Evolutionary conservation across 257 asterid genomes (phyloP), one percentile per base, ranked within the genome.

Genomic region (Paraleonurus japonicus): DNA sequence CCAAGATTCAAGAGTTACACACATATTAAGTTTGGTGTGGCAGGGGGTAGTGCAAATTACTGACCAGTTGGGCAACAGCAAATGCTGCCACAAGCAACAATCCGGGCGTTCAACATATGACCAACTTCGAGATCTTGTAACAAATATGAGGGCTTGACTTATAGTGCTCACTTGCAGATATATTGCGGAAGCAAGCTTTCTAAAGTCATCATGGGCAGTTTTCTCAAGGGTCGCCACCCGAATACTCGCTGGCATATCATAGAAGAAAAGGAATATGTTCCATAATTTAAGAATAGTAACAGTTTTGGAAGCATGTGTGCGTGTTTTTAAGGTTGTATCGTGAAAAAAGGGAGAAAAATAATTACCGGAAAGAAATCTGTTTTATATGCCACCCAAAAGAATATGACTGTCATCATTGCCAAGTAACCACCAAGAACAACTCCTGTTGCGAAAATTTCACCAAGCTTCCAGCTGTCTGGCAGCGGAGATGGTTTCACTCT

Each of bases 381-480:
- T 65, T 90, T 85, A 65, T 90, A 87, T 47, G 95, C 92, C 45
- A 85, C 92, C 92, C 90, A 90, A 75, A 90, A 90, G 85, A 90
- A 90, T 71, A 90, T 90, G 75, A 90, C 96, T 1, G 96, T 90
- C 95, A 90, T 90, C 92, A 90, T 54, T 19, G 96, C 96, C 82
- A 90, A 80, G 80, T 90, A 90, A 73, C 89, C 80, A 28, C 96
- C 96, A 68, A 90, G 96, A 81, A 90, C 73, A 72, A 90, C 27
- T 73, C 96, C 96, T 69, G 96, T 87, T 19, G 95, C 81, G 60
- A 90, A 90, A 32, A 90, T 90, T 74, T 90, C 96, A 70, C 85
- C 85, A 24, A 90, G 88, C 81, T 90, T 90, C 96, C 96, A 90
- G 84, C 96, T 90, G 79, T 90, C 96, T 0, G 96, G 96, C 22